These are phyloP conservation scores for Arthrobotrys entomopaga DNA, from an alignment of 2,329 filamentous ascomycete genomes.

Conservation along the genomic window DNA sequence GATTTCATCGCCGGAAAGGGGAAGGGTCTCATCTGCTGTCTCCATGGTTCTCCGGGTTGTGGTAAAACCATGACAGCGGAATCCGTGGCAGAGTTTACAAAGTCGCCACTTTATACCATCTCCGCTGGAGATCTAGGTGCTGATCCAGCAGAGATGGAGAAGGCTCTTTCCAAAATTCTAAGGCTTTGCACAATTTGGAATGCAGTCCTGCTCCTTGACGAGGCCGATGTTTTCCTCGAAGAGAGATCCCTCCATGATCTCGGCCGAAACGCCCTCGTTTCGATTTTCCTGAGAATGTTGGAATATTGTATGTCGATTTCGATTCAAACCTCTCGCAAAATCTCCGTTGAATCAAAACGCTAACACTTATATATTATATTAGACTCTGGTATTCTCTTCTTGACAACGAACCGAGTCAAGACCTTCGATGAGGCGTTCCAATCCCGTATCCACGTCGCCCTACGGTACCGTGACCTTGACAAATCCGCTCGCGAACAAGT, in stretches of 20 bases:
- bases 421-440: conserved; percentile 63
- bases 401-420: conserved; percentile 64
- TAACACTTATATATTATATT: conserved; percentile 1
- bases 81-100: conserved; percentile 67
- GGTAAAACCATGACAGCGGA: conserved; percentile 71
- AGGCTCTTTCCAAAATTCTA: conserved; percentile 82
- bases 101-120: conserved; percentile 67
- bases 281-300: conserved; percentile 63
- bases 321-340: neutral
- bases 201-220: conserved; percentile 84
- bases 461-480: conserved; percentile 60
- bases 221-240: conserved; percentile 86
- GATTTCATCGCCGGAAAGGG: conserved; percentile 68
- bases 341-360: neutral
- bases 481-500: conserved; percentile 59
- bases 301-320: conserved; percentile 61
- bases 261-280: conserved; percentile 82
- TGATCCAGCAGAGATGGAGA: conserved; percentile 69
- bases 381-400: conserved; percentile 63
- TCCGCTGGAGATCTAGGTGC: conserved; percentile 62
- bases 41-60: conserved; percentile 68
- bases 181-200: conserved; percentile 89
- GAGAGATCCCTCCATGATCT: conserved; percentile 84
- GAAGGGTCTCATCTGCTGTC: conserved; percentile 61
- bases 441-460: conserved; percentile 61